phyloP scores from a whole-genome alignment of 345 rosid genomes.

The Physaria fendleri region DNA sequence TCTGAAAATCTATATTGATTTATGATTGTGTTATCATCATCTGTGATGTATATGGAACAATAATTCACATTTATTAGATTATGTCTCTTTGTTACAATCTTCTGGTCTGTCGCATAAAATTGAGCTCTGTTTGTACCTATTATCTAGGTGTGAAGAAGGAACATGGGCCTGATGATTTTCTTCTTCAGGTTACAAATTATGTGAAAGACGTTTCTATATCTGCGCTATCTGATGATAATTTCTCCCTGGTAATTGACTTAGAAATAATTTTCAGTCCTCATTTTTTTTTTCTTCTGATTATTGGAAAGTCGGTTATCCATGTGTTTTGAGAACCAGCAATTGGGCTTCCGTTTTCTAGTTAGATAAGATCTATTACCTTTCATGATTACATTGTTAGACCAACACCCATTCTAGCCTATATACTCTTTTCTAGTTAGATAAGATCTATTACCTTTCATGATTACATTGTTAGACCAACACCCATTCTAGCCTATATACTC shows the following conservation, averaged over 20 bases:
- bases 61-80: background rate
- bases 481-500: background rate
- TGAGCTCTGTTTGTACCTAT: slow-evolving; percentile 21
- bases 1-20: background rate
- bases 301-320: background rate
- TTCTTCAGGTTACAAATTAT: slow-evolving; percentile 60
- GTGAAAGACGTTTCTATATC: slow-evolving; percentile 50
- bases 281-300: background rate
- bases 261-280: background rate
- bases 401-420: background rate
- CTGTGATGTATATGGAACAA: background rate
- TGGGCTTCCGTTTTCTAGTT: background rate
- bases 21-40: background rate
- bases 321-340: background rate
- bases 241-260: slow-evolving; percentile 51
- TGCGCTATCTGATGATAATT: slow-evolving; percentile 68
- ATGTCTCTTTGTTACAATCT: background rate
- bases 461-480: background rate
- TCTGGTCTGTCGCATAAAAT: slow-evolving; percentile 11
- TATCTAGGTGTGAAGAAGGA: slow-evolving; percentile 52
- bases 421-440: background rate
- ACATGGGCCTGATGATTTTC: slow-evolving; percentile 37
- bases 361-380: background rate
- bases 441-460: background rate
- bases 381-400: background rate